phyloP scores from a whole-genome alignment of 2,329 filamentous ascomycete genomes.

The Ophiostoma angusticollis region DNA sequence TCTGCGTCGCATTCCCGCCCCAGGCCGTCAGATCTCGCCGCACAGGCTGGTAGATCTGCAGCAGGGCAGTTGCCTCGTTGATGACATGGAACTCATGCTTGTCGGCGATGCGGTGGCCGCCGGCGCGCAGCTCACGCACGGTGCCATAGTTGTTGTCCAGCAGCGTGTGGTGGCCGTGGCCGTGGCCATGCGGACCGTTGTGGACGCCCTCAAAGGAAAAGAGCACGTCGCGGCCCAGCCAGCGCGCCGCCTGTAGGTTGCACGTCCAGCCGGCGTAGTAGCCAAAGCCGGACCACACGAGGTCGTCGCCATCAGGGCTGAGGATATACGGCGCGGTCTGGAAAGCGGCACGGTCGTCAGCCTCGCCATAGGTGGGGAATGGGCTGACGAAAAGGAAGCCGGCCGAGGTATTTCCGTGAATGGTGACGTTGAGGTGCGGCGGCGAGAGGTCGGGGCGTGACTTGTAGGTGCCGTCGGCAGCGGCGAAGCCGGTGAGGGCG shows the following conservation, averaged over 20 bases:
- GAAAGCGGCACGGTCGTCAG: constrained; percentile 19
- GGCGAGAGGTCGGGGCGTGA: constrained; percentile 20
- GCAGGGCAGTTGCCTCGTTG: constrained; percentile 37
- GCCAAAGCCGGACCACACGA: constrained; percentile 44
- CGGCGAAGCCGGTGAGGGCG: neutral
- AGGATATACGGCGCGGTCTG: constrained; percentile 45
- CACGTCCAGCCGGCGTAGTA: constrained; percentile 38
- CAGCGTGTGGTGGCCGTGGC: constrained; percentile 40
- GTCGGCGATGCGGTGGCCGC: constrained; percentile 35
- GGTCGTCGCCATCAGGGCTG: constrained; percentile 38
- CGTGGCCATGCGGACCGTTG: constrained; percentile 38
- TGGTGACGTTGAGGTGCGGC: constrained; percentile 21
- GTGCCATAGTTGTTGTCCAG: constrained; percentile 42
- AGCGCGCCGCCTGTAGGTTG: constrained; percentile 39
- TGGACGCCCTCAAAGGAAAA: constrained; percentile 41
- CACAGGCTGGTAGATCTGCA: constrained; percentile 40
- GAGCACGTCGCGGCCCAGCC: constrained; percentile 38
- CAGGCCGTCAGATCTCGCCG: constrained; percentile 30
- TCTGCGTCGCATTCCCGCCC: constrained; percentile 33
- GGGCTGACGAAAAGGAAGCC: constrained; percentile 20
- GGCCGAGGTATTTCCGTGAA: constrained; percentile 23
- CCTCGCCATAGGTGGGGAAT: constrained; percentile 13
- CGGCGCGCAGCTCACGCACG: constrained; percentile 37
- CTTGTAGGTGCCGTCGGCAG: constrained; percentile 6
- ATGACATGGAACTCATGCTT: constrained; percentile 44